Evolutionary conservation across 495 filamentous ascomycete species (phyloP).

Genomic region (Xylaria longipes): DNA sequence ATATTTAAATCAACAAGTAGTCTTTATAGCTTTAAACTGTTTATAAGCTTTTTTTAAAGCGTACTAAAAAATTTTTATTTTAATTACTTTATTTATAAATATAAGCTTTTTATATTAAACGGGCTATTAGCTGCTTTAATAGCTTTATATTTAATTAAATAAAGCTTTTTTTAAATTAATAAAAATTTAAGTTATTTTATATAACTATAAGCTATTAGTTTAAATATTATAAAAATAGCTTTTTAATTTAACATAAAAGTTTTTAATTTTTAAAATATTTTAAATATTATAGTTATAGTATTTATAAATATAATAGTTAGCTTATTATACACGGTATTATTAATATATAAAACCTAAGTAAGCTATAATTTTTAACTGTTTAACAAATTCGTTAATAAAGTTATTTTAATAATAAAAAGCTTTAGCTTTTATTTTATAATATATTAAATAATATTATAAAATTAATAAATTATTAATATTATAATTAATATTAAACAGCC

Average conservation of each 20-base stretch:
- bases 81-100: no score
- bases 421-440: background rate
- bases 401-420: no score
- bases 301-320: slow-evolving; percentile 5
- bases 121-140: background rate
- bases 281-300: slow-evolving; percentile 8
- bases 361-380: background rate
- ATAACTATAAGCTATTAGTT: background rate
- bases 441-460: background rate
- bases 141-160: background rate
- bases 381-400: background rate
- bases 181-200: no score
- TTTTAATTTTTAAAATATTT: slow-evolving; percentile 7
- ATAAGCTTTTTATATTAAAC: background rate
- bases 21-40: no score
- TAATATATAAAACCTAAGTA: background rate
- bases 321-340: background rate
- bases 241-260: slow-evolving; percentile 2
- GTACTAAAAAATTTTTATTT: no score
- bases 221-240: background rate
- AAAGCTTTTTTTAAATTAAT: background rate
- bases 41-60: no score
- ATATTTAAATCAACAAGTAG: background rate
- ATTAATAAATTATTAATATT: background rate
- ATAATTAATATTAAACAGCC: background rate